Percentiles rank a stretch among this genome's conserved stretches.
Conservation (phyloP, 495 filamentous ascomycete genomes). For the Podospora australis region DNA sequence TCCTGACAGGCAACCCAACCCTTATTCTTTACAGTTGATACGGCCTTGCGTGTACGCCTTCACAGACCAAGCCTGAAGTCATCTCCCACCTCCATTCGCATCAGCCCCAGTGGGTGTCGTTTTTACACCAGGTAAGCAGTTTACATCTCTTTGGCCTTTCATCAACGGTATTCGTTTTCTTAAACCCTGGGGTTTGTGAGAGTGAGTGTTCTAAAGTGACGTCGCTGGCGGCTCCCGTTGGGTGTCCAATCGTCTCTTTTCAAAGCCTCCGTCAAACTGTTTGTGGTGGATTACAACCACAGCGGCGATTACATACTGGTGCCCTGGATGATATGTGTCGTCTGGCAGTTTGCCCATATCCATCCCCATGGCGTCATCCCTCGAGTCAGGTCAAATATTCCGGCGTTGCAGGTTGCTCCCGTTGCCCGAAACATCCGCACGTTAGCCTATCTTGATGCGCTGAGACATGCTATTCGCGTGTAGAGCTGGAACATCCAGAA, state of each 20-base stretch:
- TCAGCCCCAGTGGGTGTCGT: too few relatives aligned
- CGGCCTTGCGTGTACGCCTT: neutral
- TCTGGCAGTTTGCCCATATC: neutral
- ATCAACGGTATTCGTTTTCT: neutral
- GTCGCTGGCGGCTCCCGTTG: neutral
- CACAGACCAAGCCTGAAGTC: neutral
- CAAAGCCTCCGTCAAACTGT: too few relatives aligned
- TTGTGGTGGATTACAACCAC: too few relatives aligned
- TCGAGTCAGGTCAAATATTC: slow-evolving; percentile 8
- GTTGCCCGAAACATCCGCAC: slow-evolving; percentile 2
- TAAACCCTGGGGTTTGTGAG: too few relatives aligned
- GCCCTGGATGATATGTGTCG: too few relatives aligned
- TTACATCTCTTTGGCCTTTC: neutral
- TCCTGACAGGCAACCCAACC: too few relatives aligned
- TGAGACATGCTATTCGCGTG: neutral
- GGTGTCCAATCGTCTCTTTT: neutral
- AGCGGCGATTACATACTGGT: too few relatives aligned
- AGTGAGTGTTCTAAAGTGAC: too few relatives aligned
- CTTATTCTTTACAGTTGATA: too few relatives aligned
- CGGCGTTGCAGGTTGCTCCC: neutral
- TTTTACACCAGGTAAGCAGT: neutral
- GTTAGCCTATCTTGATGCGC: neutral
- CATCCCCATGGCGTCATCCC: slow-evolving; percentile 14
- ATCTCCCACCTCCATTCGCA: too few relatives aligned
- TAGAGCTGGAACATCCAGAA: neutral